Evolutionary conservation across 148 eudicot species (phyloP), one percentile per base, ranked within the genome.

Genomic region (Rhododendron williamsianum): DNA sequence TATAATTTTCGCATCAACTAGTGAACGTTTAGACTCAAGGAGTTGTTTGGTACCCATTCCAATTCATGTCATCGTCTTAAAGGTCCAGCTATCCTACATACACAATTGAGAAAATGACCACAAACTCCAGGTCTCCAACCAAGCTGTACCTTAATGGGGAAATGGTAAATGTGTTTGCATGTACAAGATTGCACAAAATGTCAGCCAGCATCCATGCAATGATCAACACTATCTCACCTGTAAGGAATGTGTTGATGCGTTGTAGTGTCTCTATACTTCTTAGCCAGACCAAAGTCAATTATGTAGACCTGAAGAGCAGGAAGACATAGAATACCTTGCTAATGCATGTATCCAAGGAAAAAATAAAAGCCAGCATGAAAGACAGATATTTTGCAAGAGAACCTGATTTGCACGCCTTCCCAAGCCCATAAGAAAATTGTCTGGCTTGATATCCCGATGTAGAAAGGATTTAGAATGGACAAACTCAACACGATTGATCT

Each of bases 381-480:
- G 54, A 63, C 7, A 4, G 23, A n/a, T 46, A 69, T 21, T 27
- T 38, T 45, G 56, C 30, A 38, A 38, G 45, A 9, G 81, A 79
- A 96, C 98, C 98, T 96, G 98, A 89, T 92, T 96, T 67, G 98
- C 98, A 89, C 98, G 96, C 86, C 94, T 90, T 82, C 95, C 98
- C 89, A 96, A 89, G 56, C 98, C 98, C 98, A 96, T 96, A 48
- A 96, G 96, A 86, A 96, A 96, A 89, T 96, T 96, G 89, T 96
- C 98, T 21, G 98, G 98, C 90, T 96, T 96, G 82, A 96, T 94
- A 89, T 96, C 98, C 48, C 98, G 95, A 83, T 96, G 98, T 79
- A 94, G 88, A 89, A 96, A 96, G 71, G 97, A 94, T 86, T 93
- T 96, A 56, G 94, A 91, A 88, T 96, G 98, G 49, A 94, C 91